Percentiles rank a stretch among this genome's conserved stretches.
These are phyloP conservation scores for Cyberlindnera euphorbiiphila DNA, from an alignment of 805 yeast species.

Conservation along the genomic window DNA sequence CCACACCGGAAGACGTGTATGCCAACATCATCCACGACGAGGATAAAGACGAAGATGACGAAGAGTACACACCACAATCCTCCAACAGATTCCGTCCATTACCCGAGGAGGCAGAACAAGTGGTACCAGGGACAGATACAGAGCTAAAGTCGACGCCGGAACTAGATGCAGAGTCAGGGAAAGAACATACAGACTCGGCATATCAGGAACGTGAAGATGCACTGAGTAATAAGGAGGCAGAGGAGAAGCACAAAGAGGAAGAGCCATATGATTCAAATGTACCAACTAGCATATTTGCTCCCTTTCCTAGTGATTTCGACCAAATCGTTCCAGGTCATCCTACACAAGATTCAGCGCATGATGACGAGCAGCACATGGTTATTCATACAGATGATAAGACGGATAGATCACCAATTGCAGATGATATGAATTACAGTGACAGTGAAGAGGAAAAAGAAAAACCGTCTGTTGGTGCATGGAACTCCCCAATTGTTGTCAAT, in stretches of 20 bases:
- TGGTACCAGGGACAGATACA: neutral
- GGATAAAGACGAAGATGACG: slow-evolving; percentile 22
- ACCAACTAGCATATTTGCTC: slow-evolving; percentile 14
- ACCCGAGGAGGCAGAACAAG: neutral
- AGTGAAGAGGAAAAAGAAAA: slow-evolving; percentile 5
- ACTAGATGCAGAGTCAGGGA: neutral
- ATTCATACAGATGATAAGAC: neutral
- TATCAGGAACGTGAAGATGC: neutral
- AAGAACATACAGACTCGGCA: neutral
- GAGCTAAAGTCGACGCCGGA: no score
- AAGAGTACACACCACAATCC: slow-evolving; percentile 19
- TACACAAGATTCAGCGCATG: neutral
- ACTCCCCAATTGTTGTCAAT: slow-evolving; percentile 2
- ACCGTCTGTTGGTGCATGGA: neutral
- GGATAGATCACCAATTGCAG: neutral
- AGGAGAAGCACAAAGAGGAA: neutral
- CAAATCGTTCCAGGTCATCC: slow-evolving; percentile 6
- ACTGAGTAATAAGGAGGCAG: no score
- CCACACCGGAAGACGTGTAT: slow-evolving; percentile 13
- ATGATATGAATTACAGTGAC: slow-evolving; percentile 7
- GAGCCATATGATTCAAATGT: slow-evolving; percentile 13
- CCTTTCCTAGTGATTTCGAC: slow-evolving; percentile 16
- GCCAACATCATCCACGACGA: slow-evolving; percentile 12
- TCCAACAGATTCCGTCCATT: slow-evolving; percentile 12
- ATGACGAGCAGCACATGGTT: slow-evolving; percentile 2